These are phyloP conservation scores for Boletellus deceptivus DNA, from an alignment of 1,284 basidiomycete species.

Conservation along the genomic window DNA sequence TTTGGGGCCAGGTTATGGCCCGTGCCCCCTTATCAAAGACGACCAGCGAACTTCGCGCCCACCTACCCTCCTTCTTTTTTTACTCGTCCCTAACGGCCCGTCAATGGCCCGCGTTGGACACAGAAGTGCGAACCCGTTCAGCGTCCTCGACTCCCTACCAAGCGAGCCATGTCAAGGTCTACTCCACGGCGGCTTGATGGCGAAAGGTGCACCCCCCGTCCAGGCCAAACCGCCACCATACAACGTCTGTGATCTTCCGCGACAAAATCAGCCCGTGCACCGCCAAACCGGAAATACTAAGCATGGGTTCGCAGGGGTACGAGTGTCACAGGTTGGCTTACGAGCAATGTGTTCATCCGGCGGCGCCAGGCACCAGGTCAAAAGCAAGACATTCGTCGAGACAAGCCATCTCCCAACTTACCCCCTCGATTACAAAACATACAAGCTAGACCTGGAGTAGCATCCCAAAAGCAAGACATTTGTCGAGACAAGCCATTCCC, in stretches of 20 bases:
- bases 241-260: neutral
- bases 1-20: slow-evolving; percentile 3
- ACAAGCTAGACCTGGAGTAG: neutral
- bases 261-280: neutral
- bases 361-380: slow-evolving; percentile 3
- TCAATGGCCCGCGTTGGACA: slow-evolving; percentile 7
- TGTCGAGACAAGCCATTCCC: neutral
- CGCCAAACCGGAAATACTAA: neutral
- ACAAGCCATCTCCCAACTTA: neutral
- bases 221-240: slow-evolving; percentile 4
- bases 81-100: slow-evolving; percentile 1
- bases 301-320: slow-evolving; percentile 5
- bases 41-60: neutral
- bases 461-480: no score
- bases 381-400: neutral
- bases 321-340: neutral
- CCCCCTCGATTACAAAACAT: slow-evolving; percentile 10
- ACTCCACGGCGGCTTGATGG: neutral
- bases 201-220: neutral
- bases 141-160: neutral
- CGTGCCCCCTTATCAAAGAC: neutral
- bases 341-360: neutral
- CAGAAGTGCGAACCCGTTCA: slow-evolving; percentile 8
- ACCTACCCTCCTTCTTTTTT: neutral
- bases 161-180: neutral